Base-by-base conservation (phyloP, 1,284 basidiomycete genomes). In the Rhodofomes roseus region DNA sequence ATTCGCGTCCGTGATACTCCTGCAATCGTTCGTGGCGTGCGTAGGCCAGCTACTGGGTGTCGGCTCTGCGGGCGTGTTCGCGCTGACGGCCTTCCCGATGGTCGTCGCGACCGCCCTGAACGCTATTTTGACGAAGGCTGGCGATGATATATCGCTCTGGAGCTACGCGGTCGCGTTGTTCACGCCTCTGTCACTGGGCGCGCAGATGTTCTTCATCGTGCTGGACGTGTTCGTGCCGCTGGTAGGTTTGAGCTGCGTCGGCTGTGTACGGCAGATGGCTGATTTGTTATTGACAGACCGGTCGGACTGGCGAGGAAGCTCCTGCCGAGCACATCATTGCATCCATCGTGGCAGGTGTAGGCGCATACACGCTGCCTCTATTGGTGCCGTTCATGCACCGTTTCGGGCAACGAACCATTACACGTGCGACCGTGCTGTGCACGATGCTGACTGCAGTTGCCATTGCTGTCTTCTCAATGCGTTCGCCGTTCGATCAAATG, bases 191-290 rank as follows among this genome's bases (percentile, higher is more conserved):
- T 71, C 88, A 2, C 76, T 89, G 0, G 92, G 92, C 11, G 78
- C 85, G 0, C 85, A 96, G 70, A 76, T 93, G 23, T 75, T 90
- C 56, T 79, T 84, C 41, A 83, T 84, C 1, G 87, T 92, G 5
- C 70, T 95, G 23, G 91, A 96, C 62, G 89, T 98, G 18, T 97
- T 99, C 68, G 94, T 97, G 0, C 96, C 96, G 1, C 76, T 98
- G 65, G 92, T 94, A 62, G 73, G 87, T 70, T 56, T 37, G 4
- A 36, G 34, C 23, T 29, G 18, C 48, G 31, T 34, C 31, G 22
- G 9, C 37, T 12, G 8, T 54, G 48, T 43, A 54, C 58, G 27
- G 16, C 44, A 9, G 54, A 7, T 14, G 6, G 29, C 34, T 39
- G 37, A 52, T 8, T 14, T 11, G 22, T 46, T 18, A 18, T 25